Evolutionary conservation across 1,284 basidiomycete genomes (phyloP), one percentile per base, ranked within the genome.

Genomic region (Pyrrhoderma noxium): DNA sequence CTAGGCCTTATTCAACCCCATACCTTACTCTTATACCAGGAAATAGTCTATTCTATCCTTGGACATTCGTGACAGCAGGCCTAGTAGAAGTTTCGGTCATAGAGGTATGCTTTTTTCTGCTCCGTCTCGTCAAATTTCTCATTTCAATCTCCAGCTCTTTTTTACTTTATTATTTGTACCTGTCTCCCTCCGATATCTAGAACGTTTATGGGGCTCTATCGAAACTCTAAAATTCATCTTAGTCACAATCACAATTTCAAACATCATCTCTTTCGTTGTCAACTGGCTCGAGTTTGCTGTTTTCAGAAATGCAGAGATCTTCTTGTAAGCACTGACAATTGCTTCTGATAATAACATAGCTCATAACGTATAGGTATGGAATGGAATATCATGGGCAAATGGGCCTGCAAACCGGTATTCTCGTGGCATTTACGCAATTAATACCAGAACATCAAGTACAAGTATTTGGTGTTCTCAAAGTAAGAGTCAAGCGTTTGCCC

Each of bases 371-470:
- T 31, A 94, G 93, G 36, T 92, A 89, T 65, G 90, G 84, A 22
- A 83, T 90, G 72, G 78, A 82, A 45, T 97, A 94, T 65, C 91
- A 92, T 62, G 95, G 95, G 22, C 82, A 94, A 65, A 89, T 90
- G 74, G 89, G 91, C 2, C 72, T 99, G n/a, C 91, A 96, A 62
- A 85, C 85, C 45, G 89, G 82, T 3, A 78, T 95, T 58, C 75
- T 99, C 36, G 95, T 99, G 49, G 95, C 93, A 8, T 96, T 97
- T 68, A 97, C 93, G 1, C 38, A 99, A 65, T 71, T 96, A 52
- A 97, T 98, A 59, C 95, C 96, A 22, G 95, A 99, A 65, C 93
- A 99, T 62, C 94, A 97, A 67, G 84, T 99, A 4, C 95, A 98
- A 65, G 63, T 98, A 13, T 76, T 98, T 58, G 92, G 93, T 36